Conservation (phyloP, 495 filamentous ascomycete species). For the Cladorrhinum samala region DNA sequence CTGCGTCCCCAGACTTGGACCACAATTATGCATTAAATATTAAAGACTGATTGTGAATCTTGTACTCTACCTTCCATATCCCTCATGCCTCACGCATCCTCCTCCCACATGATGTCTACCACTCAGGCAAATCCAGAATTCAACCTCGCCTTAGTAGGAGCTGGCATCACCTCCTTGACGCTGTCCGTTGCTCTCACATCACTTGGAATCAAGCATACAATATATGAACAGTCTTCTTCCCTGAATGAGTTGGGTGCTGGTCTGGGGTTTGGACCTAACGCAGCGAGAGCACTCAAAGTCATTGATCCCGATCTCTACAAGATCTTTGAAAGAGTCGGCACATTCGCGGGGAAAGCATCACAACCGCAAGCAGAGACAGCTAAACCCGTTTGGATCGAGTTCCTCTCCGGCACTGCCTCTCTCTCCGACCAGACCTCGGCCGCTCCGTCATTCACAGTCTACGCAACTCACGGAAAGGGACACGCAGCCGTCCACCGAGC, state of each 20-base stretch:
- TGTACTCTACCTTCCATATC: too few species aligned
- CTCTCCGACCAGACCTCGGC: background rate
- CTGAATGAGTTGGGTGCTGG: conserved; percentile 59
- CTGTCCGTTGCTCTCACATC: conserved; percentile 43
- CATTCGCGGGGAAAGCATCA: background rate
- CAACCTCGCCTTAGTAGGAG: conserved; percentile 48
- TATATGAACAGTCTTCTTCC: conserved; percentile 48
- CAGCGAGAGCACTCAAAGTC: conserved; percentile 48
- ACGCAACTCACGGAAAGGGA: conserved; percentile 16
- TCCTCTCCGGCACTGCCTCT: conserved; percentile 12
- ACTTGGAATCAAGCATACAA: conserved; percentile 35
- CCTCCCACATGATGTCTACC: too few species aligned
- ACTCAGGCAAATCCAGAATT: too few species aligned
- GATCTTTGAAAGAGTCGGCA: conserved; percentile 17
- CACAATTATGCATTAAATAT: too few species aligned
- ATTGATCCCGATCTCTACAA: conserved; percentile 4
- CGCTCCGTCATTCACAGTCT: conserved; percentile 16
- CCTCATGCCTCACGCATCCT: too few species aligned
- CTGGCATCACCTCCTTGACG: conserved; percentile 48
- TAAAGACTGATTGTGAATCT: too few species aligned
- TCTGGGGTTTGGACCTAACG: conserved; percentile 55
- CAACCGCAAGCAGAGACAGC: background rate
- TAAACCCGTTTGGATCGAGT: conserved; percentile 16
- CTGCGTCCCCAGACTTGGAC: too few species aligned
- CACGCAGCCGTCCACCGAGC: conserved; percentile 47